A percentile compares a stretch with the other conserved stretches of the same genome.
phyloP scores from a whole-genome alignment of 208 protist species.

The Wallacemonas sp. region DNA sequence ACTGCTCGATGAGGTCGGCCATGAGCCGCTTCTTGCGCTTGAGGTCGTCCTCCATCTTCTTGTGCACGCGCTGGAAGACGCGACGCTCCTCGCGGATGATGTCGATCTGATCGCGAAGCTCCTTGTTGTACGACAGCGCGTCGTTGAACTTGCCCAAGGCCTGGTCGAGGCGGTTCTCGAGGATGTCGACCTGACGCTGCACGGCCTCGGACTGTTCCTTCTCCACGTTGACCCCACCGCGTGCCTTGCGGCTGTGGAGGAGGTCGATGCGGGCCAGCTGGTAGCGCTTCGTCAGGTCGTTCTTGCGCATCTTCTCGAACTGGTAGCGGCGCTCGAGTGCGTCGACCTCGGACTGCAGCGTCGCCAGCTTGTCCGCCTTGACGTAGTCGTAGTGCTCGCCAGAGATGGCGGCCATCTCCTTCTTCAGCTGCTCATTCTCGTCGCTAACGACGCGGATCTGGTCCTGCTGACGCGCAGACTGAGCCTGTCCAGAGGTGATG shows the following conservation, averaged over 20 bases:
- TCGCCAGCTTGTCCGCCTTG: constrained; percentile 87
- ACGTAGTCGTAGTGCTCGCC: constrained; percentile 83
- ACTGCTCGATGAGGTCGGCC: constrained; percentile 94
- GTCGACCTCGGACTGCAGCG: constrained; percentile 85
- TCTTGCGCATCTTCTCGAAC: constrained; percentile 92
- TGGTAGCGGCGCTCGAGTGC: constrained; percentile 87
- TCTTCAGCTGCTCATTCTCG: constrained; percentile 90
- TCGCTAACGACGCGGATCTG: constrained; percentile 67
- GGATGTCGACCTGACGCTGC: constrained; percentile 92
- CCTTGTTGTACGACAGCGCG: constrained; percentile 93
- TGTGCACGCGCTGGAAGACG: constrained; percentile 97
- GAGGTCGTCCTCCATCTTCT: constrained; percentile 94
- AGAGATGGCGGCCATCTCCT: constrained; percentile 75
- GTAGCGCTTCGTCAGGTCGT: constrained; percentile 86
- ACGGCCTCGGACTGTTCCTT: constrained; percentile 89
- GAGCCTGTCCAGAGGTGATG: constrained; percentile 61
- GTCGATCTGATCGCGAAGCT: constrained; percentile 95
- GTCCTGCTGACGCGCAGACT: constrained; percentile 75
- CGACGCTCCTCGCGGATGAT: constrained; percentile 95
- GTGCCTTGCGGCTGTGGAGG: constrained; percentile 80
- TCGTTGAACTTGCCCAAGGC: constrained; percentile 97
- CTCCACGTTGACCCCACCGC: constrained; percentile 90
- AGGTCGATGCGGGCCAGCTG: constrained; percentile 87
- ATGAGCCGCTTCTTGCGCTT: constrained; percentile 92
- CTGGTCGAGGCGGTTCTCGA: constrained; percentile 96